These are phyloP conservation scores for Sarocladium strictum DNA, from an alignment of 2,329 filamentous ascomycete species.

Conservation along the genomic window DNA sequence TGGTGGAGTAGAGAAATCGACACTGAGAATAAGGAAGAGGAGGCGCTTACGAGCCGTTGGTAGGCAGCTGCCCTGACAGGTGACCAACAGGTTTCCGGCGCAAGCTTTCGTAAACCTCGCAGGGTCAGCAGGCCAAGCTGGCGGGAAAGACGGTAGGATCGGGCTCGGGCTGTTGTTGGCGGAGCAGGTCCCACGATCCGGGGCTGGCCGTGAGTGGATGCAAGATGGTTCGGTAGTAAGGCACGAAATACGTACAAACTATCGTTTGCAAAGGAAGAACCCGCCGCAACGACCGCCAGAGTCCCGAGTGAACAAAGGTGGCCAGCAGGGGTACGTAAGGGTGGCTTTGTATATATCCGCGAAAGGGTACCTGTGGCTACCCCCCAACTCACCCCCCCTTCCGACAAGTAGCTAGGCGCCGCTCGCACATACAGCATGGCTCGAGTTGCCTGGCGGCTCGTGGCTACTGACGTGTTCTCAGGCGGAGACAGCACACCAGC, in stretches of 20 bases:
- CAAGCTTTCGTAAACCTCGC: slow-evolving; percentile 4
- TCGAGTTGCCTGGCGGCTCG: not conserved
- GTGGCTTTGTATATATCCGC: slow-evolving; percentile 10
- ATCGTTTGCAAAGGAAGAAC: not conserved
- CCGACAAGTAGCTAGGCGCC: not conserved
- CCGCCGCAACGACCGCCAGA: not conserved
- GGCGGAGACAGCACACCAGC: not conserved
- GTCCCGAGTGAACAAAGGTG: not conserved
- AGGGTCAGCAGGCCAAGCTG: slow-evolving; percentile 7
- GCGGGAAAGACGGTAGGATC: slow-evolving; percentile 7
- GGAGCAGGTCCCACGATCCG: slow-evolving; percentile 8
- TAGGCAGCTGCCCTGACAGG: not conserved
- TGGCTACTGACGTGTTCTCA: slow-evolving; percentile 8
- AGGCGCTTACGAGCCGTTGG: slow-evolving; percentile 8
- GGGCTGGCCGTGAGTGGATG: slow-evolving; percentile 5
- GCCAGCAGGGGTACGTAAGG: slow-evolving; percentile 5
- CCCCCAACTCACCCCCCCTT: not conserved
- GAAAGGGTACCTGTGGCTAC: not conserved
- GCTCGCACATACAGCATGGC: not conserved
- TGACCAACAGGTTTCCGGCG: not conserved
- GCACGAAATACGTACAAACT: not conserved
- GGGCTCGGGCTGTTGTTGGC: slow-evolving; percentile 7
- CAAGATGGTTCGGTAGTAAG: not conserved
- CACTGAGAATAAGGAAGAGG: not conserved
- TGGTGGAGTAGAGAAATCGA: slow-evolving; percentile 1